Base-by-base conservation (phyloP, 1,284 basidiomycete genomes). In the Irpex rosettiformis region DNA sequence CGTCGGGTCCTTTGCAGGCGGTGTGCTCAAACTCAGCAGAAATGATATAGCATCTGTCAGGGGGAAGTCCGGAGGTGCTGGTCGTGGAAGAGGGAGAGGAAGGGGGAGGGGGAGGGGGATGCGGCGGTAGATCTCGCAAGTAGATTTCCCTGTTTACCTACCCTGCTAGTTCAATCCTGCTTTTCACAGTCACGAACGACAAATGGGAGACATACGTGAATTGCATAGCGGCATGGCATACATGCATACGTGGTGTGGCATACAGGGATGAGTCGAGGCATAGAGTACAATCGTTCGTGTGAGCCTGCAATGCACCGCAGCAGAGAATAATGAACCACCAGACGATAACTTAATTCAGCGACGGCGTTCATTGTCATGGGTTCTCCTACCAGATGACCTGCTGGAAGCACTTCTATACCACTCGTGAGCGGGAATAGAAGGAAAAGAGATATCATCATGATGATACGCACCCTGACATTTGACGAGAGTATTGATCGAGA, bases 1-100 rank as follows among this genome's bases (percentile, higher is more conserved):
- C 1, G 78, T 93, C n/a, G 90, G 90, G 4, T 86, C 78, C 60
- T 92, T 89, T 68, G 79, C 75, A 57, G 80, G 80, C 42, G 91
- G 91, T 11, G 77, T 83, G 22, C 75, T 93, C 58, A 83, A 79
- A 61, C 78, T 93, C 16, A 82, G 79, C 60, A 76, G 71, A 64
- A 75, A 80, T 25, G 90, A 93, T 27, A 80, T 92, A 28, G 72
- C 64, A 37, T 70, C 74, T 3, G 75, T 77, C 58, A 70, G 78
- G 57, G 71, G 79, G 56, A 55, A 28, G 48, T 21, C 54, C n/a
- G 10, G 63, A 58, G 40, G 61, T 59, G 60, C 63, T 42, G 62
- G 64, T 54, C 55, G 64, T 25, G 66, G 67, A 30, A 57, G 65
- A 45, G 60, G 64, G 40, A 56, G 65, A 54, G 63, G 67, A 52